phyloP scores from a whole-genome alignment of 2,329 filamentous ascomycete genomes.

The Colletotrichum tabaci region DNA sequence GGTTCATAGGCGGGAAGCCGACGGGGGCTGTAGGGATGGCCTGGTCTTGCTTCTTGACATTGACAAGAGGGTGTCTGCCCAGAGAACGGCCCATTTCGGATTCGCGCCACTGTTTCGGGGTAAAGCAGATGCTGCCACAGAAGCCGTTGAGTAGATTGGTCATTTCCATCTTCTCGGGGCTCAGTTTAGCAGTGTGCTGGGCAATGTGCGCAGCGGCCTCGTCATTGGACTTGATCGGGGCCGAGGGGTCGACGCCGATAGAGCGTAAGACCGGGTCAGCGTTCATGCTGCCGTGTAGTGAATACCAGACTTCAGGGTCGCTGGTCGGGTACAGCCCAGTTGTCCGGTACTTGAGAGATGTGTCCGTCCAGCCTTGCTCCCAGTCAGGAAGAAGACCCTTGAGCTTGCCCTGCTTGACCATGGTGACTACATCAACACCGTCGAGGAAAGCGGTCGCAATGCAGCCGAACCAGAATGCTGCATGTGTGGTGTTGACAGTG shows the following conservation, averaged over 20 bases:
- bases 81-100: conserved; percentile 37
- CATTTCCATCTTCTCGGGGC: conserved; percentile 36
- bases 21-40: conserved; percentile 51
- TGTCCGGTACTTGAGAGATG: conserved; percentile 55
- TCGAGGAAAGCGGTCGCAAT: conserved; percentile 32
- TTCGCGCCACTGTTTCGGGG: conserved; percentile 32
- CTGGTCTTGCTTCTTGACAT: conserved; percentile 53
- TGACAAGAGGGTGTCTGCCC: conserved; percentile 51
- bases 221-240: conserved; percentile 18
- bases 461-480: conserved; percentile 53
- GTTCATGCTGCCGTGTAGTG: conserved; percentile 65
- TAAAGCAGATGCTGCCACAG: conserved; percentile 36
- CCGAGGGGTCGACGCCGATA: conserved; percentile 57
- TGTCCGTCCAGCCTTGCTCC: conserved; percentile 37
- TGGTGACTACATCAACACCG: conserved; percentile 28
- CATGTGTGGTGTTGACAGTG: conserved; percentile 63
- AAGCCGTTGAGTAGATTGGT: conserved; percentile 34
- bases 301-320: conserved; percentile 62
- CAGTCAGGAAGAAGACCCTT: conserved; percentile 31
- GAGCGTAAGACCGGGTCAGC: conserved; percentile 58
- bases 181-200: conserved; percentile 20
- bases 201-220: conserved; percentile 32
- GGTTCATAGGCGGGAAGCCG: conserved; percentile 50
- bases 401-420: conserved; percentile 30
- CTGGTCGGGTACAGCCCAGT: conserved; percentile 65